Evolutionary conservation across 306 rosid genomes (phyloP).

Genomic region (Citrullus mucosospermus): DNA sequence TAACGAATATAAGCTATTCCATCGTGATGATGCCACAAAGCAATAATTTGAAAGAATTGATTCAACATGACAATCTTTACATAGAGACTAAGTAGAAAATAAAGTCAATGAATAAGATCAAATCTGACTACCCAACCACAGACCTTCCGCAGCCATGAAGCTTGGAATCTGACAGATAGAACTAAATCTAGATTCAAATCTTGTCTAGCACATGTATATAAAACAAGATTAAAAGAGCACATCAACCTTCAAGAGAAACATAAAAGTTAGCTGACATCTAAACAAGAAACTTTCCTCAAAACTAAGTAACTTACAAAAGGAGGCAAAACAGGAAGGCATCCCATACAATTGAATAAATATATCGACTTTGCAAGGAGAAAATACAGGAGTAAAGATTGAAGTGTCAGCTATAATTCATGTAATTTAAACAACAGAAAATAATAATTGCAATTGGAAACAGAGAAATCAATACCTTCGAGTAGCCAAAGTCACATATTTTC

Average conservation of each 20-base stretch:
- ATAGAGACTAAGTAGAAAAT: background rate
- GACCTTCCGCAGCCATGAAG: background rate
- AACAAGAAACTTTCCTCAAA: background rate
- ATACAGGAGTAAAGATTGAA: background rate
- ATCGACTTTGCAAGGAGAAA: background rate
- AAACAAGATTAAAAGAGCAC: background rate
- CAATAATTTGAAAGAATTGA: background rate
- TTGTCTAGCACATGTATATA: background rate
- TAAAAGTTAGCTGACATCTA: conserved; percentile 1
- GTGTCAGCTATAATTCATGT: background rate
- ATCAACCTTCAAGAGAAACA: conserved; percentile 2
- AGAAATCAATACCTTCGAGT: conserved; percentile 55
- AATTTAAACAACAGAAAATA: background rate
- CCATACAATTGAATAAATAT: background rate
- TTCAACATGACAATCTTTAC: background rate
- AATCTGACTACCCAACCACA: conserved; percentile 4
- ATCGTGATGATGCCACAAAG: background rate
- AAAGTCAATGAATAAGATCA: background rate
- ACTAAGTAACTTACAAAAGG: background rate
- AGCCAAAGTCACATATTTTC: conserved; percentile 96
- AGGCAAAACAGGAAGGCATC: background rate
- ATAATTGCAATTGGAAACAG: background rate
- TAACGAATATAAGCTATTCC: conserved; percentile 12
- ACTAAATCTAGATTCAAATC: conserved; percentile 3
- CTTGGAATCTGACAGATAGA: background rate